Evolutionary conservation across 2,329 filamentous ascomycete genomes (phyloP).

Genomic region (Neofusicoccum sp.): DNA sequence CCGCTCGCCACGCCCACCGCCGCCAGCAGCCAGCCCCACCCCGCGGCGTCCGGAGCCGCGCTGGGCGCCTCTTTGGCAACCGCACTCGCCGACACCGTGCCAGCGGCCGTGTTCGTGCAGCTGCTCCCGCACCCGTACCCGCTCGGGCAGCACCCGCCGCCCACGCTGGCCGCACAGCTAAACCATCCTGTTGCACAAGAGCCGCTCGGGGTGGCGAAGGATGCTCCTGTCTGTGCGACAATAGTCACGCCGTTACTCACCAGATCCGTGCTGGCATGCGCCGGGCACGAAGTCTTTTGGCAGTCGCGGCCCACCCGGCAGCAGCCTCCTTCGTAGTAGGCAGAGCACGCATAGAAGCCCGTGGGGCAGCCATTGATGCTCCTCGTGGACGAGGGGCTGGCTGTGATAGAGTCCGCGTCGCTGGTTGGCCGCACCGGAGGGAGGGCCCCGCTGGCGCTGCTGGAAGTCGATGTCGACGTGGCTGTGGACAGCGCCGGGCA

Average conservation of each 20-base stretch:
- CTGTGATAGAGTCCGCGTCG: conserved; percentile 44
- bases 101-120: conserved; percentile 38
- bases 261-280: conserved; percentile 61
- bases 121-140: conserved; percentile 70
- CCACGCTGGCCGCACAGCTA: conserved; percentile 64
- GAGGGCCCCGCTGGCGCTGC: conserved; percentile 45
- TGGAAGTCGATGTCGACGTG: conserved; percentile 36
- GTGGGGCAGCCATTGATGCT: conserved; percentile 67
- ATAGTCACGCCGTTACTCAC: conserved; percentile 68
- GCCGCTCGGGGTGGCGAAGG: conserved; percentile 44
- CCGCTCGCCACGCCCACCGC: conserved; percentile 34
- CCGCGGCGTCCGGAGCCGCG: conserved; percentile 32
- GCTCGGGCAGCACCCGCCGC: conserved; percentile 81
- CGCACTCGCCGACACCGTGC: conserved; percentile 27
- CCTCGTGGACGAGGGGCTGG: conserved; percentile 36
- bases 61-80: conserved; percentile 43
- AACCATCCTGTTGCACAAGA: conserved; percentile 80
- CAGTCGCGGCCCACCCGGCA: conserved; percentile 88
- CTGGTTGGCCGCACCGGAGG: conserved; percentile 42
- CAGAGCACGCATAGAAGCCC: conserved; percentile 89
- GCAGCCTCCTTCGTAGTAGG: conserved; percentile 79
- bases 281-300: conserved; percentile 75
- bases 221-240: conserved; percentile 61
- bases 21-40: conserved; percentile 33
- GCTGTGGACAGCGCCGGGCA: conserved; percentile 39